Percentiles rank a stretch among this genome's conserved stretches.
phyloP scores from a whole-genome alignment of 202 grass and related monocot species.

The Schoenoplectus tabernaemontani region DNA sequence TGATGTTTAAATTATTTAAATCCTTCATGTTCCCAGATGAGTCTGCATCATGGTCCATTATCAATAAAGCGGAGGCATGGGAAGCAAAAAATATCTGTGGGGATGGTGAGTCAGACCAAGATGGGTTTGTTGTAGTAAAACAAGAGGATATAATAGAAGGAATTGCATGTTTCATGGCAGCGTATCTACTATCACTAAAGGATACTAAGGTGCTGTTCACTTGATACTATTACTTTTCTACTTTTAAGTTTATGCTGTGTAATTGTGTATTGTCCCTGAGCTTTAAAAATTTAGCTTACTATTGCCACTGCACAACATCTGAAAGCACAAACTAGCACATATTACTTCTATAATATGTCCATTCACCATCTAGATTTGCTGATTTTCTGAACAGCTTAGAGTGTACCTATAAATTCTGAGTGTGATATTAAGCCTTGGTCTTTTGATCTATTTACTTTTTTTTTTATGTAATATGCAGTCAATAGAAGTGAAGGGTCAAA shows the following conservation, averaged over 20 bases:
- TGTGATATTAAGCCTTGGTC: background rate
- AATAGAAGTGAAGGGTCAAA: background rate
- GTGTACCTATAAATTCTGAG: background rate
- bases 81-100: slow-evolving; percentile 46
- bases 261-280: background rate
- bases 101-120: slow-evolving; percentile 40
- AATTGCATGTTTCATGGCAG: slow-evolving; percentile 71
- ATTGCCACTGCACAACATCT: background rate
- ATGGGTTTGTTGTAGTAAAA: slow-evolving; percentile 78
- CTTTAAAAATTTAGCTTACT: background rate
- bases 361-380: background rate
- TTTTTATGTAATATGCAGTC: background rate
- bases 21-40: slow-evolving; percentile 38
- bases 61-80: slow-evolving; percentile 55
- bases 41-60: slow-evolving; percentile 61
- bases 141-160: slow-evolving; percentile 76
- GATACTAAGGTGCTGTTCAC: slow-evolving; percentile 46
- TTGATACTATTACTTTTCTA: background rate
- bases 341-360: background rate
- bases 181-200: slow-evolving; percentile 60
- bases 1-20: slow-evolving; percentile 5
- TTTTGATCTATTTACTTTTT: background rate
- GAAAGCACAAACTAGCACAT: background rate
- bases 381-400: background rate
- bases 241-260: background rate